Evolutionary conservation across 257 asterid species (phyloP).

Genomic region (Nyctanthes arbortristis): DNA sequence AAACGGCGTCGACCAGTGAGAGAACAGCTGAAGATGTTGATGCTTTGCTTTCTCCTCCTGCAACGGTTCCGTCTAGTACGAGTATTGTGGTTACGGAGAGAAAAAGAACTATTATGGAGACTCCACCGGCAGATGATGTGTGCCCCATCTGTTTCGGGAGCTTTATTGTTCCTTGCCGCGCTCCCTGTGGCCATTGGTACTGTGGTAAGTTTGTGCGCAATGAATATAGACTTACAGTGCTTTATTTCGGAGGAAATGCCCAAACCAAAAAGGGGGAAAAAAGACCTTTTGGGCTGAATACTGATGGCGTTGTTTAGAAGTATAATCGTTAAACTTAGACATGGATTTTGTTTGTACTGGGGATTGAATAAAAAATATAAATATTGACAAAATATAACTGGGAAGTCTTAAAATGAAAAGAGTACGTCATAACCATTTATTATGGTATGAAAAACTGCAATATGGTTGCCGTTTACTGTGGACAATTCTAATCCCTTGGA

Average conservation of each 20-base stretch:
- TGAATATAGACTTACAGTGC: background rate
- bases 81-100: constrained; percentile 24
- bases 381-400: background rate
- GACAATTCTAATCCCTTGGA: too few species aligned
- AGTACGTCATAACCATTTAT: background rate
- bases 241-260: background rate
- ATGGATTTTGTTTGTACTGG: background rate
- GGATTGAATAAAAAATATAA: background rate
- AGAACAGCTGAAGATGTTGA: constrained; percentile 23
- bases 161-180: constrained; percentile 64
- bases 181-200: constrained; percentile 84
- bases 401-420: background rate
- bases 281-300: background rate
- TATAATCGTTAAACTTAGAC: background rate
- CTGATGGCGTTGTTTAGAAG: background rate
- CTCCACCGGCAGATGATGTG: constrained; percentile 71
- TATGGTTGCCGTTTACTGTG: too few species aligned
- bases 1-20: constrained; percentile 27
- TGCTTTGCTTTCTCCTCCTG: constrained; percentile 6
- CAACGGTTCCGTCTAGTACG: constrained; percentile 24
- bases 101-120: constrained; percentile 34
- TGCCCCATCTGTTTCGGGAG: constrained; percentile 71
- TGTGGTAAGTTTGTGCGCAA: constrained; percentile 60
- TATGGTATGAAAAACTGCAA: background rate
- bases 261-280: background rate